These are phyloP conservation scores for Spinacia oleracea DNA, from an alignment of 179 eudicot species.

Conservation along the genomic window DNA sequence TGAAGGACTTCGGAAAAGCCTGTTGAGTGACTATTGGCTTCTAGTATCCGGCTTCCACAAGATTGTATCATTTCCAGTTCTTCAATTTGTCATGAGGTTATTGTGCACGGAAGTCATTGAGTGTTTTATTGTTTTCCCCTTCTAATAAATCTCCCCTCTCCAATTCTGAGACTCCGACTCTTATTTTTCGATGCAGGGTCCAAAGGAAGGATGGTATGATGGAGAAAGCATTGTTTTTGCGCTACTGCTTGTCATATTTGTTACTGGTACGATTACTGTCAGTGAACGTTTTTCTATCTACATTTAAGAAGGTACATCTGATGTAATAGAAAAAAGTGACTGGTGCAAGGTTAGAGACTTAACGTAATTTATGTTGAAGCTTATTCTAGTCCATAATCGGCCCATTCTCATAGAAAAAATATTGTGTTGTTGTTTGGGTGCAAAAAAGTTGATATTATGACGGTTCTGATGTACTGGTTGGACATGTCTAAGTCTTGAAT, in stretches of 20 bases:
- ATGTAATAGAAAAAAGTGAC: not conserved
- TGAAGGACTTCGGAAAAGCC: not conserved
- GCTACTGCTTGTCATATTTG: conserved; percentile 79
- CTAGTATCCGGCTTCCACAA: not conserved
- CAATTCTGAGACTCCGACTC: not conserved
- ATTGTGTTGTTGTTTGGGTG: not conserved
- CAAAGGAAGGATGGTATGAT: conserved; percentile 86
- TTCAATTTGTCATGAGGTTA: not conserved
- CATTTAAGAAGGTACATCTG: not conserved
- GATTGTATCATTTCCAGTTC: not conserved
- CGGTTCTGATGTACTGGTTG: no score
- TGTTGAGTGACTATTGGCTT: conserved; percentile 7
- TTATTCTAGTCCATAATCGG: not conserved
- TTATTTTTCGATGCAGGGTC: conserved; percentile 47
- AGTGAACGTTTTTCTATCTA: not conserved
- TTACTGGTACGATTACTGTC: conserved; percentile 51
- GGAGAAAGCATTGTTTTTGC: conserved; percentile 93
- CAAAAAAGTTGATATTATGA: not conserved
- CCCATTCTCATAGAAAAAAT: not conserved
- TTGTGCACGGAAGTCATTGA: not conserved
- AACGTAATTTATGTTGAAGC: not conserved
- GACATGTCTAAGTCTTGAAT: no score
- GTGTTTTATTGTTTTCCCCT: not conserved
- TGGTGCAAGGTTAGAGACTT: not conserved
- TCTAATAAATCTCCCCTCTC: not conserved